Evolutionary conservation across 148 eudicot genomes (phyloP).

Genomic region (Chenopodium quinoa): DNA sequence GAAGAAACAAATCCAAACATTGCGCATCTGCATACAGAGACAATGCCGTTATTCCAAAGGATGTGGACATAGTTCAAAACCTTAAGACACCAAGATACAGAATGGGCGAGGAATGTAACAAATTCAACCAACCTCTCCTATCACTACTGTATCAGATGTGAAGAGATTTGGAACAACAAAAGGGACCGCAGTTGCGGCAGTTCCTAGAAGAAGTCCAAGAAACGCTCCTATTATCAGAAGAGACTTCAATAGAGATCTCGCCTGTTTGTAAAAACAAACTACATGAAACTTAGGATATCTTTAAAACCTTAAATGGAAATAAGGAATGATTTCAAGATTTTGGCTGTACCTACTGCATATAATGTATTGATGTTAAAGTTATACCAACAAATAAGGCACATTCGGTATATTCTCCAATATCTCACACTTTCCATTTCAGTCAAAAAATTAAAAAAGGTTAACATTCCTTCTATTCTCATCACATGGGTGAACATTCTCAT

Average conservation of each 20-base stretch:
- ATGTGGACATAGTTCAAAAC: background rate
- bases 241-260: constrained; percentile 69
- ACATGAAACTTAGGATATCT: constrained; percentile 11
- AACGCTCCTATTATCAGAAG: constrained; percentile 70
- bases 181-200: constrained; percentile 63
- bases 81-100: background rate
- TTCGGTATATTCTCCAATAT: no score
- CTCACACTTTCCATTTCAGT: background rate
- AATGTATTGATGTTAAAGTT: background rate
- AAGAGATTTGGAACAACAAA: constrained; percentile 71
- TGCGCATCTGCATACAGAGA: constrained; percentile 68
- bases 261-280: constrained; percentile 42
- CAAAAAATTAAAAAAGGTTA: background rate
- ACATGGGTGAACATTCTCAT: background rate
- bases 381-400: no score
- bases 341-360: background rate
- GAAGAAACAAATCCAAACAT: constrained; percentile 66
- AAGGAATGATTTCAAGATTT: background rate
- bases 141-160: constrained; percentile 69
- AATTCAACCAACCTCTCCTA: constrained; percentile 56
- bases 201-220: constrained; percentile 63
- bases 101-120: background rate
- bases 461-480: background rate
- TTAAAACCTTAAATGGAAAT: background rate
- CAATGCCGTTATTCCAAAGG: background rate